Base-by-base conservation (phyloP, 2,329 filamentous ascomycete species). In the Xylariaceae sp. region DNA sequence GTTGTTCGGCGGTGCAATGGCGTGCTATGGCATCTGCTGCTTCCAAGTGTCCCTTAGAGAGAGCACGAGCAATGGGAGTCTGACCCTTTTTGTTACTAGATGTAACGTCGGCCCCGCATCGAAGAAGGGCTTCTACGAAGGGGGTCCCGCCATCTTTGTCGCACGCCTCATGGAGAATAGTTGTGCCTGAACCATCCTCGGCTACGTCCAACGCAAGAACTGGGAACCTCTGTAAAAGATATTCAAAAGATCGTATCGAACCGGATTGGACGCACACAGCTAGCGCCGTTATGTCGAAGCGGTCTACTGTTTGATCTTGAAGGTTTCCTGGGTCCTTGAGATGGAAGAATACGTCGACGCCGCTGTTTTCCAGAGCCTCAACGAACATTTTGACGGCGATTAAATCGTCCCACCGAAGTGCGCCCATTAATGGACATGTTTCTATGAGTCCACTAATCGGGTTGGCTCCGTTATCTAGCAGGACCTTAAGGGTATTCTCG, bases 41-140 rank as follows among this genome's bases (percentile, higher is more conserved):
- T 21, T 26, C 40, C 2, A 46, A 6, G 7, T 53, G 11, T 7
- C 50, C 50, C 4, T 45, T 36, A 24, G n/a, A 26, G 4, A 53
- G 50, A 3, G 40, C 50, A 12, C 28, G n/a, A 23, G 8, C 43
- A 14, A 52, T 24, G 28, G 49, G 49, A 16, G 24, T 24, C 26
- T 52, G 24, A 8, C n/a, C 29, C 2, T 6, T 2, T 41, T 52
- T 16, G 17, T 52, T 36, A 6, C 26, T 31, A 3, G 12, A 9
- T 2, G n/a, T 26, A 4, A 17, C 40, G 17, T 53, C 29, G 9
- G 40, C 40, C n/a, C 50, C 50, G 12, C 21, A 45, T 44, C 37
- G 50, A 36, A 53, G 50, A 36, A 53, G 40, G 14, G 28, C 17
- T 29, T 53, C 26, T 2, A 45, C 29, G 7, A 53, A 53, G 6